Percentiles rank a stretch among this genome's conserved stretches.
Evolutionary conservation across 805 yeast genomes (phyloP).

Genomic region (Brettanomyces anomalus): DNA sequence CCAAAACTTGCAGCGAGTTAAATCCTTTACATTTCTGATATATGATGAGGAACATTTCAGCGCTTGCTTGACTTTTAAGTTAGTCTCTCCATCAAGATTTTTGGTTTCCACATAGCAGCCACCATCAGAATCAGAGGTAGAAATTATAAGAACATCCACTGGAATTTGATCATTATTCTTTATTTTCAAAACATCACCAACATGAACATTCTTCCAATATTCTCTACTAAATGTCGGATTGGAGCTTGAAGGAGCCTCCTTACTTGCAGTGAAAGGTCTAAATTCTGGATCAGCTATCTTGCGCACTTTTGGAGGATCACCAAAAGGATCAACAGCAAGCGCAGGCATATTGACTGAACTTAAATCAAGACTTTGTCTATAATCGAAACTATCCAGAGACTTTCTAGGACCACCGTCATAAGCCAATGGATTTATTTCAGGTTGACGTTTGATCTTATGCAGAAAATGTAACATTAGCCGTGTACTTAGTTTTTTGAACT

Average conservation of each 20-base stretch:
- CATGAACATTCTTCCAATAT: constrained; percentile 66
- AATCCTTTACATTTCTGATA: constrained; percentile 33
- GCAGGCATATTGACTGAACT: constrained; percentile 6
- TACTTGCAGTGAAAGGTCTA: constrained; percentile 24
- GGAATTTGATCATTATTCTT: constrained; percentile 70
- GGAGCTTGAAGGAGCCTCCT: constrained; percentile 7
- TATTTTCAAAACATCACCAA: constrained; percentile 65
- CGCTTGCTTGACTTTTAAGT: constrained; percentile 68
- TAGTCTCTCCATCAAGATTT: constrained; percentile 75
- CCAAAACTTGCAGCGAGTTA: constrained; percentile 48
- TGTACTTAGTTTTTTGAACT: constrained; percentile 42
- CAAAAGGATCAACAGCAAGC: constrained; percentile 18
- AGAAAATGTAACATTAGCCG: constrained; percentile 9
- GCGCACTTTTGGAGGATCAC: constrained; percentile 4
- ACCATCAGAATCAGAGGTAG: constrained; percentile 64
- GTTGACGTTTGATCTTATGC: constrained; percentile 16
- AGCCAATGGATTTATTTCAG: constrained; percentile 18
- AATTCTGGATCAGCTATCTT: constrained; percentile 4
- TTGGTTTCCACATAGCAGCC: constrained; percentile 69
- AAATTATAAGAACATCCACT: constrained; percentile 59
- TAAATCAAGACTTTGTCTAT: constrained; percentile 13
- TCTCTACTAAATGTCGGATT: constrained; percentile 29
- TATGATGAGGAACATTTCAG: constrained; percentile 43
- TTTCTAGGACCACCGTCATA: constrained; percentile 14
- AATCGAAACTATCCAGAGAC: constrained; percentile 27